Percentiles rank a stretch among this genome's conserved stretches.
Evolutionary conservation across 2,329 filamentous ascomycete species (phyloP).

Genomic region (Biscogniauxia sp.): DNA sequence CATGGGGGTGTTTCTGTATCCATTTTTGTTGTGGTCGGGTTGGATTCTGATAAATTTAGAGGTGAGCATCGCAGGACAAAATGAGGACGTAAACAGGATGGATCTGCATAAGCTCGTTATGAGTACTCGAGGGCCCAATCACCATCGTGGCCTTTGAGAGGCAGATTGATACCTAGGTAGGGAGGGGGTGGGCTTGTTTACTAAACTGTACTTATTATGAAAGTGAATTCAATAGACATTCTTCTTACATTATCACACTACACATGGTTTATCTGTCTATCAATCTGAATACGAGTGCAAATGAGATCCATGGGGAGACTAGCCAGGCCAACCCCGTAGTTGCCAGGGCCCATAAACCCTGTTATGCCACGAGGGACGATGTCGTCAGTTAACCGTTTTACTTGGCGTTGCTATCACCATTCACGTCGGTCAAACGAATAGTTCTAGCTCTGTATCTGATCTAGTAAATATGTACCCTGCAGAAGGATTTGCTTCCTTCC

Average conservation of each 20-base stretch:
- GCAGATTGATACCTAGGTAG: no score
- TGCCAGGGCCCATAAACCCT: background rate
- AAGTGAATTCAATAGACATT: background rate
- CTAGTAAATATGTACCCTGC: background rate
- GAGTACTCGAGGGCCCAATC: background rate
- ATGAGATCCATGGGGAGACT: background rate
- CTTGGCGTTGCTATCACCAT: background rate
- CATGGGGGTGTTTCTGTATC: background rate
- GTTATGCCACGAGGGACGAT: background rate
- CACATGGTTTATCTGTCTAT: background rate
- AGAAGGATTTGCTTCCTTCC: background rate
- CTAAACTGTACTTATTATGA: background rate
- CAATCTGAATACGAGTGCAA: background rate
- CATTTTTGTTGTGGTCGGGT: background rate
- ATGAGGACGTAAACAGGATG: background rate
- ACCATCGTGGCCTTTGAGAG: background rate
- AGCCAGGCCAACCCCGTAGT: background rate
- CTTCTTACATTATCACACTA: background rate
- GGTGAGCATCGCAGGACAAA: background rate
- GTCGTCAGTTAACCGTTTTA: background rate
- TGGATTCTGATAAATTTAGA: background rate
- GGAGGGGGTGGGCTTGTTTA: background rate
- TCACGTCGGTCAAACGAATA: background rate
- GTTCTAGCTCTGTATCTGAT: background rate
- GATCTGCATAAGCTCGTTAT: background rate